phyloP scores from a whole-genome alignment of 2,329 filamentous ascomycete species.

The Gnomoniopsis smithogilvyi region DNA sequence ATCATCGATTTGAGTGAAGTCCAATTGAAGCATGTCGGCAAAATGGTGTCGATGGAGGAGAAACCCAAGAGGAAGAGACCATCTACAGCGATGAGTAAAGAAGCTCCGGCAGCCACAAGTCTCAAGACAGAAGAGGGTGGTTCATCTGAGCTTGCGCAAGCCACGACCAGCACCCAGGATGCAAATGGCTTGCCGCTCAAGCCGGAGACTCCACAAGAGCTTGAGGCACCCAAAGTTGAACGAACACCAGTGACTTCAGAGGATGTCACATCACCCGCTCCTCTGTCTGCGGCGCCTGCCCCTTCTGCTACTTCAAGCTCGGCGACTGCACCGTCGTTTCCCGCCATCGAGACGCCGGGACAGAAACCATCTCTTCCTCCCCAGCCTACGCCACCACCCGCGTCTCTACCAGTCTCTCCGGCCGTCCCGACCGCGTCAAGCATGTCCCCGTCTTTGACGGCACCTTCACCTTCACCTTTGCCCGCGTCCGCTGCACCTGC shows the following conservation, averaged over 20 bases:
- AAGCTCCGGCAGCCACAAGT: constrained; percentile 22
- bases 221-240: constrained; percentile 15
- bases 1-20: constrained; percentile 77
- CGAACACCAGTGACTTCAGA: constrained; percentile 3
- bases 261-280: not conserved
- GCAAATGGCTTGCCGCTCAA: not conserved
- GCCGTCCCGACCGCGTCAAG: not conserved
- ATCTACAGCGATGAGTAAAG: constrained; percentile 27
- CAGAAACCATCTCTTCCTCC: constrained; percentile 22
- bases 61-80: constrained; percentile 51
- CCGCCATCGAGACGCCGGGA: constrained; percentile 17
- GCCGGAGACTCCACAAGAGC: constrained; percentile 5
- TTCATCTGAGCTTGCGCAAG: constrained; percentile 15
- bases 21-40: constrained; percentile 68
- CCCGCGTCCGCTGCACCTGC: constrained; percentile 1
- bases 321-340: constrained; percentile 21
- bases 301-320: not conserved
- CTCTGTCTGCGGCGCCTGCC: not conserved
- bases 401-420: constrained; percentile 8
- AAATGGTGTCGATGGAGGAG: constrained; percentile 59
- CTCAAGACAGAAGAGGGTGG: constrained; percentile 19
- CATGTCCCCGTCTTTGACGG: not conserved
- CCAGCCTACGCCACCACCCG: constrained; percentile 14
- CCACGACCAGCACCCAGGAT: constrained; percentile 10
- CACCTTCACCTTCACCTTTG: not conserved